Evolutionary conservation across 163 green algal genomes (phyloP).

Genomic region (Prototheca wickerhamii): DNA sequence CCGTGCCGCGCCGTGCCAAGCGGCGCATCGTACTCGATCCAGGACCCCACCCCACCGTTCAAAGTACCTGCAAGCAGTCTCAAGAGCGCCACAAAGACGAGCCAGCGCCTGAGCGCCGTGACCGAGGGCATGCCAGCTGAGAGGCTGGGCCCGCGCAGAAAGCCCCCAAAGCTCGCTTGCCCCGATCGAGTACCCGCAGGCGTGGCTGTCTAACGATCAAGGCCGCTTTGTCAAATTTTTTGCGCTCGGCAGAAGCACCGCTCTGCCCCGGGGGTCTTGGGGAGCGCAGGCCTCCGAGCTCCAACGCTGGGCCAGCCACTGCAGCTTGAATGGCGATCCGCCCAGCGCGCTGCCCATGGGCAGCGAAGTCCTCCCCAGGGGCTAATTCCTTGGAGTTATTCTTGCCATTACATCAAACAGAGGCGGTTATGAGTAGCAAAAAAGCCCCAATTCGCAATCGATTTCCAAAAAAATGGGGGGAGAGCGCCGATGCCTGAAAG

Average conservation of each 20-base stretch:
- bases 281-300: neutral
- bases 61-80: constrained; percentile 53
- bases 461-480: too few species aligned
- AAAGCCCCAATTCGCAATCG: too few species aligned
- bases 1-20: neutral
- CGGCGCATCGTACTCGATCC: neutral
- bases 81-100: constrained; percentile 59
- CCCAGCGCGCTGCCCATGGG: too few species aligned
- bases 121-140: constrained; percentile 24
- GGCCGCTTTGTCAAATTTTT: neutral
- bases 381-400: too few species aligned
- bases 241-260: neutral
- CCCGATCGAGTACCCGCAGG: neutral
- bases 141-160: neutral
- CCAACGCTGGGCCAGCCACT: too few species aligned
- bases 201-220: neutral
- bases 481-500: too few species aligned
- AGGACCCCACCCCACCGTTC: neutral
- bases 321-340: too few species aligned
- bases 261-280: neutral
- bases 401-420: too few species aligned
- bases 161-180: neutral
- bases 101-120: constrained; percentile 56
- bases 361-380: too few species aligned
- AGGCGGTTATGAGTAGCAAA: too few species aligned